Evolutionary conservation across 768 basidiomycete species (phyloP).

Genomic region (Phylloporus arenicola): DNA sequence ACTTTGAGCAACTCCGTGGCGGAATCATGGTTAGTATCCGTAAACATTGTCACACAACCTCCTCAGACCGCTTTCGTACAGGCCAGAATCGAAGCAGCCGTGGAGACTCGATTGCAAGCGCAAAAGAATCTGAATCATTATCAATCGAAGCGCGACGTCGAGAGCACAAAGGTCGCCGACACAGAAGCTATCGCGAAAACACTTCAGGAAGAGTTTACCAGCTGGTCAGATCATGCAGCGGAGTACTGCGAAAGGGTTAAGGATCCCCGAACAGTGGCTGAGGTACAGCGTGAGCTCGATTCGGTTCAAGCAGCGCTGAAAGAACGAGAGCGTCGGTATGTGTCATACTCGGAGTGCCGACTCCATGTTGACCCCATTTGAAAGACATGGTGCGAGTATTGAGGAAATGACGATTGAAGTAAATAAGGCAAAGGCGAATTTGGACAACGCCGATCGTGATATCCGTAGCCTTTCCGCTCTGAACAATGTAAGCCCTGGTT

Average conservation of each 20-base stretch:
- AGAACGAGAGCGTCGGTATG: constrained; percentile 60
- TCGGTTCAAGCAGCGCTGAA: constrained; percentile 60
- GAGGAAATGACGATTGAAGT: constrained; percentile 74
- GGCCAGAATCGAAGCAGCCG: constrained; percentile 48
- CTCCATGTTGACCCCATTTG: constrained; percentile 1
- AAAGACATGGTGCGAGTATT: constrained; percentile 68
- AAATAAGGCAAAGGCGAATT: constrained; percentile 53
- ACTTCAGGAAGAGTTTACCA: constrained; percentile 58
- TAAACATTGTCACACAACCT: background rate
- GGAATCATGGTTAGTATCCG: constrained; percentile 40
- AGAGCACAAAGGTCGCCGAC: constrained; percentile 40
- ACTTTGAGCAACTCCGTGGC: constrained; percentile 42
- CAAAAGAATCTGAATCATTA: constrained; percentile 47
- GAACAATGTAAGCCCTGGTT: constrained; percentile 50
- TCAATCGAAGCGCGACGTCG: constrained; percentile 46
- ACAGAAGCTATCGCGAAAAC: constrained; percentile 44
- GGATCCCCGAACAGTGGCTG: constrained; percentile 52
- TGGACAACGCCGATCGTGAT: constrained; percentile 57
- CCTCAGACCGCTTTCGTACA: constrained; percentile 23
- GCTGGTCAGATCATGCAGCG: constrained; percentile 60
- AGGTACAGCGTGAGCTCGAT: constrained; percentile 56
- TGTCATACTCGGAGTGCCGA: background rate
- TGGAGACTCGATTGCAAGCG: constrained; percentile 43
- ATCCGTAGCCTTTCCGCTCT: constrained; percentile 57
- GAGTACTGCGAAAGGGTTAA: constrained; percentile 54